A percentile compares a stretch with the other conserved stretches of the same genome.
Evolutionary conservation across 2,329 filamentous ascomycete genomes (phyloP).

Genomic region (Aciculosporium take): DNA sequence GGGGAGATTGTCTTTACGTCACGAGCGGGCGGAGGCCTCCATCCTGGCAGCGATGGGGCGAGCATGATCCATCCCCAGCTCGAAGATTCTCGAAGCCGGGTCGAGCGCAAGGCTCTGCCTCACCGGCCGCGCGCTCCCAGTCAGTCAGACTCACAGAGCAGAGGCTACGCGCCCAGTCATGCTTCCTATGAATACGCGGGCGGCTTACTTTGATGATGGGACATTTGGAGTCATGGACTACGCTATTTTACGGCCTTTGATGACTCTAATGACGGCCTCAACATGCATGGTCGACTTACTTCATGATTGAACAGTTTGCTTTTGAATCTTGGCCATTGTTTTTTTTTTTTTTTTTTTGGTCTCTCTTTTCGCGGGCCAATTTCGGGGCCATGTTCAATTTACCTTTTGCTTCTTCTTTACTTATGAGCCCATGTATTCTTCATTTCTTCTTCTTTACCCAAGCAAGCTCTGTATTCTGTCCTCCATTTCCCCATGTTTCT

Average conservation of each 20-base stretch:
- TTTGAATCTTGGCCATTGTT: background rate
- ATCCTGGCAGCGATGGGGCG: conserved; percentile 36
- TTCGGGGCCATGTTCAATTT: background rate
- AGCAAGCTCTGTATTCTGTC: conserved; percentile 9
- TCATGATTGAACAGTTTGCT: background rate
- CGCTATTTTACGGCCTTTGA: background rate
- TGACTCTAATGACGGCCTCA: conserved; percentile 11
- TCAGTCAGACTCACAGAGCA: conserved; percentile 31
- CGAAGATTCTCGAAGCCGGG: conserved; percentile 30
- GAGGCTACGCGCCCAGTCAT: conserved; percentile 17
- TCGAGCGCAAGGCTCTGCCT: conserved; percentile 28
- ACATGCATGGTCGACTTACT: conserved; percentile 7
- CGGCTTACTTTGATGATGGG: conserved; percentile 17
- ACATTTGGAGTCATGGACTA: background rate
- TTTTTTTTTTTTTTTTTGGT: background rate
- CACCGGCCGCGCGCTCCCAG: conserved; percentile 33
- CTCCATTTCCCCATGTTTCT: background rate
- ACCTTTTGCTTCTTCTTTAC: background rate
- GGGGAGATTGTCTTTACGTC: conserved; percentile 44
- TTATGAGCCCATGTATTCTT: conserved; percentile 2
- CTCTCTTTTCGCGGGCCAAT: background rate
- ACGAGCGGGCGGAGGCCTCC: conserved; percentile 14
- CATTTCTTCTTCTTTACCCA: conserved; percentile 11
- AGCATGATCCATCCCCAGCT: conserved; percentile 31
- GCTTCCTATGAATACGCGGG: conserved; percentile 17